Evolutionary conservation across 148 eudicot species (phyloP).

Genomic region (Rheum nobile): DNA sequence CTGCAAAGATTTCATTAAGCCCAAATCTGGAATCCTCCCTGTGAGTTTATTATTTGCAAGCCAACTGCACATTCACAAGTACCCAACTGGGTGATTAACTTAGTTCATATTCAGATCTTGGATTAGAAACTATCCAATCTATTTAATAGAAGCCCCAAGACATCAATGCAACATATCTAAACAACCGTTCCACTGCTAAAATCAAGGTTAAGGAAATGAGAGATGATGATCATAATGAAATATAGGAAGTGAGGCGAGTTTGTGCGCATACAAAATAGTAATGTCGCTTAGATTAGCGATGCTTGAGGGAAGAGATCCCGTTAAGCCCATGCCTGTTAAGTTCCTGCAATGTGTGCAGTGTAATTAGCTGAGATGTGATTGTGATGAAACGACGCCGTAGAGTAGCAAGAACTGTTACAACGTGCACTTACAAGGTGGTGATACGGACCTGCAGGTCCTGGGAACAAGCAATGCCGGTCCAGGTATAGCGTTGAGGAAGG

Average conservation of each 20-base stretch:
- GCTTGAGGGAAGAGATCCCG: slow-evolving; percentile 41
- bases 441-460: slow-evolving; percentile 25
- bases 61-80: slow-evolving; percentile 26
- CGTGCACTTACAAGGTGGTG: slow-evolving; percentile 50
- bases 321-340: slow-evolving; percentile 41
- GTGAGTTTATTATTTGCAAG: slow-evolving; percentile 58
- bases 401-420: neutral
- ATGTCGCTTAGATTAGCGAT: slow-evolving; percentile 36
- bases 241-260: neutral
- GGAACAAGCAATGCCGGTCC: slow-evolving; percentile 66
- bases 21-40: slow-evolving; percentile 58
- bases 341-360: slow-evolving; percentile 31
- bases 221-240: neutral
- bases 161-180: no score
- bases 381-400: neutral
- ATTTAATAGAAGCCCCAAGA: no score
- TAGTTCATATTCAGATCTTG: neutral
- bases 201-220: no score
- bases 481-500: slow-evolving; percentile 46
- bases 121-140: no score
- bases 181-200: no score
- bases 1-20: slow-evolving; percentile 35
- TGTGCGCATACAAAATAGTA: slow-evolving; percentile 35
- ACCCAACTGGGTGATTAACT: neutral
- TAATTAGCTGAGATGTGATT: neutral